These are phyloP conservation scores for Stromatinia cepivora DNA, from an alignment of 2,329 filamentous ascomycete genomes.

Conservation along the genomic window DNA sequence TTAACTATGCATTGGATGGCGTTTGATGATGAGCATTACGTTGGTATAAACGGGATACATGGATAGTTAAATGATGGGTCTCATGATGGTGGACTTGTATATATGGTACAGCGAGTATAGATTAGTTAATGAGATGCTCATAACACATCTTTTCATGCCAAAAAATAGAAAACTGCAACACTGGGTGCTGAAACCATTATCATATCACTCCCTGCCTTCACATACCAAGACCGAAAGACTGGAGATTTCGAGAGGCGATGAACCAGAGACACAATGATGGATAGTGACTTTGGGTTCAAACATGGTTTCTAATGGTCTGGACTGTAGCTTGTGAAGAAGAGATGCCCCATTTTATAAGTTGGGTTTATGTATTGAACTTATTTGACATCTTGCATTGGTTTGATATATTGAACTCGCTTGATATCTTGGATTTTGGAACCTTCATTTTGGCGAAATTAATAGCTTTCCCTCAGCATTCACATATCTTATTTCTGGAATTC, in stretches of 20 bases:
- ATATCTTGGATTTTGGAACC: background rate
- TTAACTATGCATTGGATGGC: background rate
- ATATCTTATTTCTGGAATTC: background rate
- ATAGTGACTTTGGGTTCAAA: background rate
- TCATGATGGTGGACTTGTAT: background rate
- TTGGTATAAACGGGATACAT: background rate
- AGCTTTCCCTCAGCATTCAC: too few relatives aligned
- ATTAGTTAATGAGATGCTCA: background rate
- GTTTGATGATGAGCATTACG: background rate
- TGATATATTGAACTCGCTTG: too few relatives aligned
- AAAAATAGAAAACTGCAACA: background rate
- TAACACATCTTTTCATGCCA: background rate
- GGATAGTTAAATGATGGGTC: background rate
- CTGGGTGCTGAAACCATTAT: background rate
- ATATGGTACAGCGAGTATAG: background rate
- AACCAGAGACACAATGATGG: background rate
- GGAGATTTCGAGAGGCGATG: fast-evolving
- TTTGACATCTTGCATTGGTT: background rate
- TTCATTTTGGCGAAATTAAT: background rate
- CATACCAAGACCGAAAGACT: background rate
- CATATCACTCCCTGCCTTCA: too few relatives aligned
- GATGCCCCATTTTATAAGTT: fast-evolving
- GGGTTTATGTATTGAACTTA: fast-evolving
- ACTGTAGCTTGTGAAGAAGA: fast-evolving
- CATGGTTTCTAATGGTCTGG: background rate